Evolutionary conservation across 768 basidiomycete species (phyloP).

Genomic region (Lentinus tigrinus): DNA sequence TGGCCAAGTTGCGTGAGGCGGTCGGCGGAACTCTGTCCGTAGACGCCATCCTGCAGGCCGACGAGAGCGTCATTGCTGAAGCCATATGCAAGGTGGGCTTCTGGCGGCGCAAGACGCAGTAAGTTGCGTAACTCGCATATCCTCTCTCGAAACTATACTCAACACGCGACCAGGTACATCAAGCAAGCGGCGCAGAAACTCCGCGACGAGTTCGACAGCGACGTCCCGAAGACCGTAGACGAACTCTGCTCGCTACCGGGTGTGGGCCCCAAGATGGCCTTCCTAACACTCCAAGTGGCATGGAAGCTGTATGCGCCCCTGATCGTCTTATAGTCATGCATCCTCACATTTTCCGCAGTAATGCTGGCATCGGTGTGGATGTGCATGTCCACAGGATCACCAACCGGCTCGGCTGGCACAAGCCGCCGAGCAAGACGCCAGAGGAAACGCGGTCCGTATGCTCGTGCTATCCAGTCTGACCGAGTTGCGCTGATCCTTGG

Average conservation of each 20-base stretch:
- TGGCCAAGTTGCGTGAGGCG: slow-evolving; percentile 65
- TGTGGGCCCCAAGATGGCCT: slow-evolving; percentile 97
- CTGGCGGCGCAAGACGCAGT: slow-evolving; percentile 87
- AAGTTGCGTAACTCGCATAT: slow-evolving; percentile 25
- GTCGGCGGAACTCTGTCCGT: slow-evolving; percentile 82
- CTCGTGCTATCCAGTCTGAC: neutral
- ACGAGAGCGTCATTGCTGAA: slow-evolving; percentile 59
- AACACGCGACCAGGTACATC: slow-evolving; percentile 52
- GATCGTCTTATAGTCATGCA: neutral
- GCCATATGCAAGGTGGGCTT: slow-evolving; percentile 92
- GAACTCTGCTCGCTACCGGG: slow-evolving; percentile 86
- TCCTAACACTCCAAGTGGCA: slow-evolving; percentile 76
- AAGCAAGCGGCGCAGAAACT: slow-evolving; percentile 71
- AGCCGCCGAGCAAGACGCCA: slow-evolving; percentile 75
- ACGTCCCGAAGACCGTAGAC: slow-evolving; percentile 87
- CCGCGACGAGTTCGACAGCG: slow-evolving; percentile 70
- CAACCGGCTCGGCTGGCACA: slow-evolving; percentile 91
- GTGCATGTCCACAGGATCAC: slow-evolving; percentile 96
- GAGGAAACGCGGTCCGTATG: slow-evolving; percentile 76
- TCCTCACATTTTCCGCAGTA: slow-evolving; percentile 42
- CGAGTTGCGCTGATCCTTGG: neutral
- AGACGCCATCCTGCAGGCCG: slow-evolving; percentile 63
- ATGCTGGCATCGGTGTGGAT: slow-evolving; percentile 92
- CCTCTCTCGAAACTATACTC: neutral
- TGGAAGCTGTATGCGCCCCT: slow-evolving; percentile 67